Evolutionary conservation across 176 grass and related monocot species (phyloP).

Genomic region (Rhynchospora breviuscula): DNA sequence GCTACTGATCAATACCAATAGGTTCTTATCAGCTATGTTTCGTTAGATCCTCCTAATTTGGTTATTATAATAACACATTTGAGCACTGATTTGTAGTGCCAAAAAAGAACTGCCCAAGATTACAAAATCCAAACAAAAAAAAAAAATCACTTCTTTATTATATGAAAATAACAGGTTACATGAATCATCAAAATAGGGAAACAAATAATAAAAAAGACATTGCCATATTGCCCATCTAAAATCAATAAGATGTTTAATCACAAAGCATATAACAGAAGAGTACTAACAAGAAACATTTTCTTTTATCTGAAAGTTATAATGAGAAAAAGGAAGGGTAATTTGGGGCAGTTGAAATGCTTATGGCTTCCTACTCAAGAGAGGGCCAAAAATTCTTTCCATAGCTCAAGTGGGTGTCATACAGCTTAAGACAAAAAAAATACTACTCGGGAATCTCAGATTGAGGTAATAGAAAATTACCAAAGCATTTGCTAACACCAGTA

Average conservation of each 20-base stretch:
- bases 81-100: background rate
- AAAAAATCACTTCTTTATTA: background rate
- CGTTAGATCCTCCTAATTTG: background rate
- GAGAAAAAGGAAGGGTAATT: background rate
- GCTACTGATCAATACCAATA: background rate
- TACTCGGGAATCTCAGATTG: background rate
- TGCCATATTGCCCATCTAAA: background rate
- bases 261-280: background rate
- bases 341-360: background rate
- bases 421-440: background rate
- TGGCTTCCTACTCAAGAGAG: background rate
- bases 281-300: background rate
- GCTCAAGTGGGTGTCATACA: background rate
- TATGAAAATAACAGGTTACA: too few species aligned
- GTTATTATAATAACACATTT: background rate
- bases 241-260: background rate
- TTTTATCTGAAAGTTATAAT: background rate
- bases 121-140: background rate
- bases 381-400: background rate
- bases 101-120: background rate
- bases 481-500: conserved; percentile 94
- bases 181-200: too few species aligned
- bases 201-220: background rate
- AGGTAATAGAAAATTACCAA: conserved; percentile 45
- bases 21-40: background rate